Percentiles rank a stretch among this genome's conserved stretches.
Conservation (phyloP, 2,329 filamentous ascomycete genomes). For the Colletotrichum karsti region DNA sequence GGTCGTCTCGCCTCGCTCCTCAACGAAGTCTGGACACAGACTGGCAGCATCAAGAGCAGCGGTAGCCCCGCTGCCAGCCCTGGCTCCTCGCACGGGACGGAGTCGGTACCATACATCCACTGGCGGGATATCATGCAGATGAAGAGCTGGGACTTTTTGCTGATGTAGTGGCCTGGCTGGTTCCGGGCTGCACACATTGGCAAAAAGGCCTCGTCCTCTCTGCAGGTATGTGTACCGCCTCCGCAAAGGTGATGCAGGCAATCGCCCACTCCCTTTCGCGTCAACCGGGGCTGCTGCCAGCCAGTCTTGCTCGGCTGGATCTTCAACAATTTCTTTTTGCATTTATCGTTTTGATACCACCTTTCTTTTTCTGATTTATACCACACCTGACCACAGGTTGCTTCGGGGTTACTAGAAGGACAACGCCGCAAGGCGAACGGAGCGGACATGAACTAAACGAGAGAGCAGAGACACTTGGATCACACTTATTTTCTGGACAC, state of each 20-base stretch:
- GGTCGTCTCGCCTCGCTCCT: slow-evolving; percentile 83
- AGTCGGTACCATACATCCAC: slow-evolving; percentile 75
- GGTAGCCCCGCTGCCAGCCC: slow-evolving; percentile 36
- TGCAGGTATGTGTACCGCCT: slow-evolving; percentile 33
- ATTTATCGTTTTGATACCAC: slow-evolving; percentile 33
- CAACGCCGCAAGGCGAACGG: slow-evolving; percentile 48
- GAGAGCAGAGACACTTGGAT: slow-evolving; percentile 31
- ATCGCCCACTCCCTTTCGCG: slow-evolving; percentile 38
- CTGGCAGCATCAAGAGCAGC: slow-evolving; percentile 60
- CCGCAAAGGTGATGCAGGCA: slow-evolving; percentile 45
- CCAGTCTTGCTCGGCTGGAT: slow-evolving; percentile 9
- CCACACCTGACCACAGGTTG: slow-evolving; percentile 17
- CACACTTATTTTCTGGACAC: slow-evolving; percentile 19
- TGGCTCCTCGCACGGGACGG: slow-evolving; percentile 41
- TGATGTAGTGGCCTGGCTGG: slow-evolving; percentile 67
- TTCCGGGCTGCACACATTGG: slow-evolving; percentile 7
- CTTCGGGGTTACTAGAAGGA: slow-evolving; percentile 26
- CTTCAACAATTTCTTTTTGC: slow-evolving; percentile 23
- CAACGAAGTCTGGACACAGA: slow-evolving; percentile 84
- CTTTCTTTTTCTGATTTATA: slow-evolving; percentile 37
- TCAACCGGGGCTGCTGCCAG: slow-evolving; percentile 20
- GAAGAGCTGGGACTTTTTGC: slow-evolving; percentile 91
- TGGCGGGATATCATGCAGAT: slow-evolving; percentile 94
- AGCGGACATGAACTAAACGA: slow-evolving; percentile 28
- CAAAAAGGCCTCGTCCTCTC: slow-evolving; percentile 13